Base-by-base conservation (phyloP, 805 yeast species). In the Pichia gijzeniarum region DNA sequence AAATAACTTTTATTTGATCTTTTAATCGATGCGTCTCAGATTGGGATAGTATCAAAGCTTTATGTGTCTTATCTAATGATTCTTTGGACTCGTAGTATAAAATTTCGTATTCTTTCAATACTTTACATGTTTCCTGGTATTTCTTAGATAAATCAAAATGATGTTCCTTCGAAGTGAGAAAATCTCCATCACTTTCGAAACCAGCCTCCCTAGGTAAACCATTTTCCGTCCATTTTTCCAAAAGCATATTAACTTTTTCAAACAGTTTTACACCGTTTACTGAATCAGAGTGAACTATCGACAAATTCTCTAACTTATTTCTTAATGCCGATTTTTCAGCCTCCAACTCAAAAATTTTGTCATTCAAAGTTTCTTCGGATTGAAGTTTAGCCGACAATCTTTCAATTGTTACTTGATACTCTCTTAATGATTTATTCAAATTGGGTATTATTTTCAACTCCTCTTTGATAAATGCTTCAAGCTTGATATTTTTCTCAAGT, bases 21-120 rank as follows among this genome's bases (percentile, higher is more conserved):
- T 76, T 82, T 58, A 77, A 80, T 58, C 72, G 77, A 28, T 72
- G 71, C 48, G 83, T 65, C 61, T 89, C 96, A 38, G 73, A 77
- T 55, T 88, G 88, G 8, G 91, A 82, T 52, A 81, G 58, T 39
- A 77, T 77, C 45, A 89, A 71, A 0, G 96, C 95, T 50, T 74
- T 77, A 45, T 83, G 81, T 13, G 91, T 80, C 59, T 81, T 86
- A 53, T 77, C 78, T 28, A 86, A 82, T 20, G 87, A 79, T 50
- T 77, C 79, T 44, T 85, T 63, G 1, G 93, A 84, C 55, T 81
- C 79, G 51, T 76, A 76, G 65, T 85, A 87, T 57, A 83, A 82
- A 6, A 68, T 74, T 62, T 87, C 91, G 42, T 74, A 63, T 27
- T 67, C 66, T 27, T 44, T 48, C n/a, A 52, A 48, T 42, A 52